A percentile compares a stretch with the other conserved stretches of the same genome.
Conservation (phyloP, 1,139 yeast species). For the Candida gigantensis region DNA sequence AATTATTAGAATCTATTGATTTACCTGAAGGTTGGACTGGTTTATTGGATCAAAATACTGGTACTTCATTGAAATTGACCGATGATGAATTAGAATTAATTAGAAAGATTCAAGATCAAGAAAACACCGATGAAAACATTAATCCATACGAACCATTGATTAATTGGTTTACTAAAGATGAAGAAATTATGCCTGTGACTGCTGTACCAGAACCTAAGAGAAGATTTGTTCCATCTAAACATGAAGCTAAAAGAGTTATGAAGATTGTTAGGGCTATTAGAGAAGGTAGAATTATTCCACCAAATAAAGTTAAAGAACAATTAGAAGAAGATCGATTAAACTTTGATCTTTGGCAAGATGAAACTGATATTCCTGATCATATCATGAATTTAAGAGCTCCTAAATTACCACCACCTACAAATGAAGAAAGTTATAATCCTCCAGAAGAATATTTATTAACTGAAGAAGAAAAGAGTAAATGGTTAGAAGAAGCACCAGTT, state of each 20-base stretch:
- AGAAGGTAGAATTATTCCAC: constrained; percentile 90
- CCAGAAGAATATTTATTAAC: constrained; percentile 90
- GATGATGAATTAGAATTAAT: constrained; percentile 88
- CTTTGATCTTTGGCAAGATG: constrained; percentile 80
- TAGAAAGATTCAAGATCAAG: constrained; percentile 80
- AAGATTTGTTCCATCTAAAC: constrained; percentile 93
- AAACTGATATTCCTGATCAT: constrained; percentile 59
- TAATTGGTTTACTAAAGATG: constrained; percentile 90
- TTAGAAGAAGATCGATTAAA: constrained; percentile 49
- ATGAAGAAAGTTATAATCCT: constrained; percentile 96
- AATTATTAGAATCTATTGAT: constrained; percentile 83
- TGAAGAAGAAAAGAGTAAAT: constrained; percentile 72
- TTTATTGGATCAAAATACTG: constrained; percentile 85
- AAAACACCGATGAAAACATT: constrained; percentile 75
- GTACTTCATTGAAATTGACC: constrained; percentile 81
- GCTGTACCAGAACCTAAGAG: constrained; percentile 97
- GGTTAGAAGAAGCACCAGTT: constrained; percentile 71
- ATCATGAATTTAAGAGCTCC: constrained; percentile 95
- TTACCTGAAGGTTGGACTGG: constrained; percentile 99
- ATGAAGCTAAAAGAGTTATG: constrained; percentile 95
- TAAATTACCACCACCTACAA: constrained; percentile 91
- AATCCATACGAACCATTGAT: constrained; percentile 93
- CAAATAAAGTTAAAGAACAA: constrained; percentile 55
- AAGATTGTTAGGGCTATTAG: constrained; percentile 94
- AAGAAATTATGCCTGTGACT: constrained; percentile 87